A percentile compares a stretch with the other conserved stretches of the same genome.
These are phyloP conservation scores for Orobanche coerulescens DNA, from an alignment of 257 asterid genomes.

Conservation along the genomic window DNA sequence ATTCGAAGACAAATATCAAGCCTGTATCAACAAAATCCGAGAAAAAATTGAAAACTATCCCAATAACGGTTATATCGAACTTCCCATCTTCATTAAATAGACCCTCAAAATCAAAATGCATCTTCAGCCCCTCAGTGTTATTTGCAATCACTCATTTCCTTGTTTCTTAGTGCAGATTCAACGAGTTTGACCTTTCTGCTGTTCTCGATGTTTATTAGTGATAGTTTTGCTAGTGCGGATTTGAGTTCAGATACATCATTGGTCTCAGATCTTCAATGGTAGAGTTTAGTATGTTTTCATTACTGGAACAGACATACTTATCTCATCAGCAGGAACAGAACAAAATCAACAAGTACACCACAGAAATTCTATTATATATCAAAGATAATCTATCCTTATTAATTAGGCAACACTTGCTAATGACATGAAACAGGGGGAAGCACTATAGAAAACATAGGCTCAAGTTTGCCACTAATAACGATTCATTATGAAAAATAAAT, in stretches of 20 bases:
- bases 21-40: neutral
- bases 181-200: constrained; percentile 59
- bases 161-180: constrained; percentile 53
- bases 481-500: no score
- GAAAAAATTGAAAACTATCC: neutral
- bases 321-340: no score
- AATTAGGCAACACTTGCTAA: no score
- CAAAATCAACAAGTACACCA: no score
- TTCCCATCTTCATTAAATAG: neutral
- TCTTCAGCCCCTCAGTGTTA: neutral
- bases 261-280: constrained; percentile 60
- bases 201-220: constrained; percentile 62
- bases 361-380: no score
- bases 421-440: no score
- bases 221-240: constrained; percentile 59
- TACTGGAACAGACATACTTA: no score
- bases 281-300: no score
- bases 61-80: neutral
- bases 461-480: no score
- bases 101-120: neutral
- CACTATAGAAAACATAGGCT: no score
- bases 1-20: no score
- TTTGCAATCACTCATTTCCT: constrained; percentile 28
- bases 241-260: constrained; percentile 50
- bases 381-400: no score